Conservation (phyloP, 345 rosid species). For the Eucalyptus cloeziana region DNA sequence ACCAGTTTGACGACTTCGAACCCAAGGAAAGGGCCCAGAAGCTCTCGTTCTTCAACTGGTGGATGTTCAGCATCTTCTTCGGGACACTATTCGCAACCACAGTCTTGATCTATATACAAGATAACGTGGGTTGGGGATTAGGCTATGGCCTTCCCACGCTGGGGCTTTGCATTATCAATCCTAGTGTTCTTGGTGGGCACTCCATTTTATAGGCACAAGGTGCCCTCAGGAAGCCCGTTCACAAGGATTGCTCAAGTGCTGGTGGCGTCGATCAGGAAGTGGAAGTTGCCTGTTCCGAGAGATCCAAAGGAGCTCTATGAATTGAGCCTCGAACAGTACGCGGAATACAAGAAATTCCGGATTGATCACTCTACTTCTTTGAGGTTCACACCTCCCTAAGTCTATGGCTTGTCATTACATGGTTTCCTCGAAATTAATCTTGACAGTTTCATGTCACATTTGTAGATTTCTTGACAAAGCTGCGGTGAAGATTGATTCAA, state of each 20-base stretch:
- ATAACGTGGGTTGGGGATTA: slow-evolving; percentile 24
- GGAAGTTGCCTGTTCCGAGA: slow-evolving; percentile 16
- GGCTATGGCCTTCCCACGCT: slow-evolving; percentile 46
- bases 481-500: slow-evolving; percentile 19
- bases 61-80: slow-evolving; percentile 57
- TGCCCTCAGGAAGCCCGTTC: slow-evolving; percentile 34
- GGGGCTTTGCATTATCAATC: slow-evolving; percentile 25
- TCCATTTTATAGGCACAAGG: slow-evolving; percentile 40
- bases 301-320: slow-evolving; percentile 45
- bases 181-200: slow-evolving; percentile 33
- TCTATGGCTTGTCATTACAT: not conserved
- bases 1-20: slow-evolving; percentile 53
- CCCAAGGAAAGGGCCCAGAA: slow-evolving; percentile 46
- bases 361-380: slow-evolving; percentile 33
- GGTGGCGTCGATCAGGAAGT: slow-evolving; percentile 33
- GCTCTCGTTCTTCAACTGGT: slow-evolving; percentile 65
- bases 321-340: slow-evolving; percentile 13
- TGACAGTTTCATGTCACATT: not conserved
- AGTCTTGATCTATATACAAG: slow-evolving; percentile 41
- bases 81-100: slow-evolving; percentile 48
- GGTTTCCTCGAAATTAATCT: not conserved
- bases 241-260: slow-evolving; percentile 33
- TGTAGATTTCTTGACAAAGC: slow-evolving; percentile 58
- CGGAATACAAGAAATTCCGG: slow-evolving; percentile 7
- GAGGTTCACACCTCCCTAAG: slow-evolving; percentile 12